Evolutionary conservation across 1,139 yeast species (phyloP).

Genomic region (Diutina siamensis): DNA sequence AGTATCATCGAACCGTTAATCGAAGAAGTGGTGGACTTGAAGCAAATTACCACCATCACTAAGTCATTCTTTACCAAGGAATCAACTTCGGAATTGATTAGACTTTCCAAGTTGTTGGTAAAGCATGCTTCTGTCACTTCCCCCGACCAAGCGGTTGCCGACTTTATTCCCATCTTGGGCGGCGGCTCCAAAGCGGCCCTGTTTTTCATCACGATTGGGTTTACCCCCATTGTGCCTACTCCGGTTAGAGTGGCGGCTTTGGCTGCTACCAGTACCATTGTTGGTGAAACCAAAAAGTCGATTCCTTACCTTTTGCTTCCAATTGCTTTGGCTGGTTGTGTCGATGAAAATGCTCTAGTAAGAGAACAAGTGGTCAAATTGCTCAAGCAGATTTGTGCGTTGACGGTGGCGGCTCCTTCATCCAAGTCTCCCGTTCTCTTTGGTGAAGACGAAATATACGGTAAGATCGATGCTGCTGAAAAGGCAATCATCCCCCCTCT

Average conservation of each 20-base stretch:
- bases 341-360: conserved; percentile 18
- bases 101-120: neutral
- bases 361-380: conserved; percentile 19
- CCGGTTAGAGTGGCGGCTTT: conserved; percentile 37
- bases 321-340: conserved; percentile 24
- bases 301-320: conserved; percentile 25
- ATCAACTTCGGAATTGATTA: neutral
- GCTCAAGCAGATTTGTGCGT: conserved; percentile 10
- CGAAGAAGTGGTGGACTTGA: neutral
- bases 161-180: neutral
- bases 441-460: conserved; percentile 31
- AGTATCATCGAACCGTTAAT: neutral
- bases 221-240: conserved; percentile 47
- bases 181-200: conserved; percentile 22
- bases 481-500: conserved; percentile 52
- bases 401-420: conserved; percentile 13
- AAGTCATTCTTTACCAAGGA: neutral
- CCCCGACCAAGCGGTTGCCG: neutral
- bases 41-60: neutral
- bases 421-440: conserved; percentile 16
- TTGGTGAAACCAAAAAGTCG: neutral
- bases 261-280: neutral
- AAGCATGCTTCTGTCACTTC: neutral
- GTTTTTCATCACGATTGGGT: conserved; percentile 45
- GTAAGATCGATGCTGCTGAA: conserved; percentile 26